Evolutionary conservation across 2,329 filamentous ascomycete species (phyloP), one percentile per base, ranked within the genome.

Genomic region (Clathrospora elynae): DNA sequence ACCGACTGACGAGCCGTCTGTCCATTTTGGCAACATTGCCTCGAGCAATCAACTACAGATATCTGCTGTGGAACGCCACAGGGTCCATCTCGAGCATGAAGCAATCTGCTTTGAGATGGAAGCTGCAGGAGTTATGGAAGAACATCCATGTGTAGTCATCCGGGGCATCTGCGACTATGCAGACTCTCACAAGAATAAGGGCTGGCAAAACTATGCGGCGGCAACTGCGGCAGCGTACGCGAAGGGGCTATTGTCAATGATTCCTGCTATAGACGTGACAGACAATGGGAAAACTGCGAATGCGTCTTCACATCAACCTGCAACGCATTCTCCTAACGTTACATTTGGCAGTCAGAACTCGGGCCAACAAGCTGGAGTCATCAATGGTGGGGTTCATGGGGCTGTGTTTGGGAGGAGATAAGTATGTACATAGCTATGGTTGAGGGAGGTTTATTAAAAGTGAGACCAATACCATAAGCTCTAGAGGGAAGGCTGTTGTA

Each of bases 21-120:
- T 60, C 19, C 49, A 60, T 23, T 60, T 44, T 23, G 51, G 57
- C 38, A 51, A 48, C 17, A 51, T 61, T 28, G 53, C 52, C 2
- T 61, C 51, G 3, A 51, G 50, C 34, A 56, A 58, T 19, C 49
- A 60, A 19, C 17, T 60, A 3, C 39, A 50, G 28, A 58, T 49
- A 29, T 46, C 36, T 9, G 54, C 54, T 16, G 1, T 10, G 0
- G 41, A 50, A 14, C 35, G 50, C 12, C 46, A 53, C 38, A 49
- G 42, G 24, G 10, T 60, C 8, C 32, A 48, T 10, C 13, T 8
- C 35, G 49, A 55, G 28, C 41, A 48, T n/a, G 40, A 51, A n/a
- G 52, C 35, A 1, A 47, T 58, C 6, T 60, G 50, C 29, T 58
- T 60, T 26, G 52, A 60, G 41, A 60, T 60, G 54, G 57, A 56